Conservation (phyloP, 129 eudicot genomes). For the Chrysanthemum seticuspe region DNA sequence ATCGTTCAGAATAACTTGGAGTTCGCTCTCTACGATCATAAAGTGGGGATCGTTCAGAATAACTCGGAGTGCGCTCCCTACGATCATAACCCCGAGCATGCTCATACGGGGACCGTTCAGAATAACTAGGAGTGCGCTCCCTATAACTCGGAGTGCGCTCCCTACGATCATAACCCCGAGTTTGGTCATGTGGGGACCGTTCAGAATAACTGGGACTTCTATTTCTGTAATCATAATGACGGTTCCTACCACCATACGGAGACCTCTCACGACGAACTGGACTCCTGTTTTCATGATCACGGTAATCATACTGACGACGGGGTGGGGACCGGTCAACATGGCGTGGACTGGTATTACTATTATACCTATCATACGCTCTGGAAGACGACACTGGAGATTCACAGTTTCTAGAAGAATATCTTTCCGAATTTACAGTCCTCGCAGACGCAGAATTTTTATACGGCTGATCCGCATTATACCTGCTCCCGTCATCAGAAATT, state of each 20-base stretch:
- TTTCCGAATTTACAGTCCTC: conserved; percentile 53
- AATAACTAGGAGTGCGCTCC: conserved; percentile 59
- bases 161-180: conserved; percentile 42
- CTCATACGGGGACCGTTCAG: conserved; percentile 65
- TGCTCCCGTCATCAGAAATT: conserved; percentile 67
- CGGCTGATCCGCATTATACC: conserved; percentile 49
- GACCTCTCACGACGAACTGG: conserved; percentile 67
- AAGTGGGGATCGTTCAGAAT: conserved; percentile 68
- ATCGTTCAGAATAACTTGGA: conserved; percentile 66
- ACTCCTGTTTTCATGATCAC: conserved; percentile 49
- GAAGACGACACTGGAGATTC: conserved; percentile 63
- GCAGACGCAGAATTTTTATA: conserved; percentile 41
- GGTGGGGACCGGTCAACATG: conserved; percentile 89
- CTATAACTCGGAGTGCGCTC: conserved; percentile 61
- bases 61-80: conserved; percentile 57
- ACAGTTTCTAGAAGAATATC: conserved; percentile 62
- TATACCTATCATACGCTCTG: conserved; percentile 47
- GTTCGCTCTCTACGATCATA: conserved; percentile 49
- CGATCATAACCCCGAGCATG: conserved; percentile 51
- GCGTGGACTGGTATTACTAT: conserved; percentile 63
- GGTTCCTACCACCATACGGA: conserved; percentile 60
- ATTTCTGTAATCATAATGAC: conserved; percentile 49
- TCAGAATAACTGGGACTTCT: conserved; percentile 71
- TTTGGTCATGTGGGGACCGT: conserved; percentile 63
- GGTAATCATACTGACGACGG: conserved; percentile 52